Percentiles rank a stretch among this genome's conserved stretches.
These are phyloP conservation scores for Penicillium cataractarum DNA, from an alignment of 495 filamentous ascomycete species.

Conservation along the genomic window DNA sequence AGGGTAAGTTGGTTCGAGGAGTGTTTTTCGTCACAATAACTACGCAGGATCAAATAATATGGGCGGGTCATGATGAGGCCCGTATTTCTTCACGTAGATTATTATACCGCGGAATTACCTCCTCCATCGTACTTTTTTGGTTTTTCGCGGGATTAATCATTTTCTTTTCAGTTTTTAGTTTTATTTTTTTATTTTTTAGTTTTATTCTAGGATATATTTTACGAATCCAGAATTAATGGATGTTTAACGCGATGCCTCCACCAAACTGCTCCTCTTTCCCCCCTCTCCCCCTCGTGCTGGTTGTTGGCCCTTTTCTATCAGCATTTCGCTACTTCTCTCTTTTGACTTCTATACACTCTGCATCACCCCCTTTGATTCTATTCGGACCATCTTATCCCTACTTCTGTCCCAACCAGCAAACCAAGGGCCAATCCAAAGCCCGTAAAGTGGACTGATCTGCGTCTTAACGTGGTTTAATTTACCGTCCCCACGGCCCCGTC, in stretches of 20 bases:
- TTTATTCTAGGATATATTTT: no score
- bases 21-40: background rate
- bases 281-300: background rate
- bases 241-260: background rate
- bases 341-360: slow-evolving; percentile 17
- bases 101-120: background rate
- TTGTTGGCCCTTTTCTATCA: background rate
- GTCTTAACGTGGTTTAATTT: slow-evolving; percentile 35
- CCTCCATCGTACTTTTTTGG: background rate
- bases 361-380: background rate
- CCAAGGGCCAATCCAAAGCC: background rate
- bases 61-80: background rate
- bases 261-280: background rate
- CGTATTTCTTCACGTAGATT: slow-evolving; percentile 4
- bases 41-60: background rate
- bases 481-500: slow-evolving; percentile 48
- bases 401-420: background rate
- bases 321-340: slow-evolving; percentile 5
- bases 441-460: slow-evolving; percentile 36
- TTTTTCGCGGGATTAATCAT: background rate
- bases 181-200: background rate
- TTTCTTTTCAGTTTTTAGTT: background rate
- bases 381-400: slow-evolving; percentile 2
- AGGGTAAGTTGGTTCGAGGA: background rate
- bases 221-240: background rate